Evolutionary conservation across 306 rosid species (phyloP), one percentile per base, ranked within the genome.

Genomic region (Fragaria iinumae): DNA sequence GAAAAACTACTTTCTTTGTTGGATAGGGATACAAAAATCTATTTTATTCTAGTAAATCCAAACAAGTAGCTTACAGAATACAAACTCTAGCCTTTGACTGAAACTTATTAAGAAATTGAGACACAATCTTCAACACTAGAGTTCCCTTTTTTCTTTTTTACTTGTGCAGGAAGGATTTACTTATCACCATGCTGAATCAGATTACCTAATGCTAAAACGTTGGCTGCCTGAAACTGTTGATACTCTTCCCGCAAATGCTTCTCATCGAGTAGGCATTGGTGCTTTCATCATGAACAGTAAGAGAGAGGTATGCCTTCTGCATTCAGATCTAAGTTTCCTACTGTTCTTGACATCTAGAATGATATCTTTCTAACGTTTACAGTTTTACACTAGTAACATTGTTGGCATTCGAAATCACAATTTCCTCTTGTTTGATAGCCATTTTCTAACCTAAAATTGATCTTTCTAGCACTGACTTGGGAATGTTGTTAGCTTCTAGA

Each of bases 141-240:
- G 43, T 27, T 49, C 73, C 8, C 23, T 60, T 5, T 80, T 23
- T 9, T 25, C 8, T 43, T 43, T 43, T 43, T 43, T 9, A 0
- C 1, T 59, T 80, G 81, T 82, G 52, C 83, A 93, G 98, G 94
- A 89, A 78, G 98, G 98, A 74, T 93, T 91, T 73, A 76, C 77
- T 69, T 94, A 87, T 77, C 98, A 94, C 79, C 97, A 94, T 85
- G 97, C 98, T 20, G 98, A 94, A 76, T 68, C 89, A 47, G 87
- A 91, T 73, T 88, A 94, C 85, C 29, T 94, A 74, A 94, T 94
- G 97, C 93, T 94, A 34, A 96, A 85, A 5, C 4, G 44, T 38
- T 94, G 98, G 98, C 79, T 94, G 81, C 83, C 97, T n/a, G 76
- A 87, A 23, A 84, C 88, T 80, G 69, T 70, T n/a, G 87, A 90